Evolutionary conservation across 805 yeast genomes (phyloP), one percentile per base, ranked within the genome.

Genomic region (Yarrowia hollandica): DNA sequence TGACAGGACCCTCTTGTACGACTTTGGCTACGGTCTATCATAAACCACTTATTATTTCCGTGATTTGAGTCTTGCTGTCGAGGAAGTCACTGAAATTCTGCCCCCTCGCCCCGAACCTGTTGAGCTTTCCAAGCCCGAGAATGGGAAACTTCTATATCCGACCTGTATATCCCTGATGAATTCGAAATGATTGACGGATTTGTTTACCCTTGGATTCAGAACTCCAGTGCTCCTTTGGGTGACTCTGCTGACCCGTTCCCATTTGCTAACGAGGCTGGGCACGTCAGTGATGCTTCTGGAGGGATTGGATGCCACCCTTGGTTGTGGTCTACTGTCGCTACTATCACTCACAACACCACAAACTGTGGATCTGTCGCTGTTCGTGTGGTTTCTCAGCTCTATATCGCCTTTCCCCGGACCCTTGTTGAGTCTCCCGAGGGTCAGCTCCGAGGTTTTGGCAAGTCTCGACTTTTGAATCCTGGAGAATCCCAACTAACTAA

Each of bases 21-120:
- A 81, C 61, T 84, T 84, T 68, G 88, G 87, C 2, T 81, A 66
- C 70, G 88, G 88, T 8, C 69, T 83, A 41, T 79, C 85, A 1
- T 83, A 81, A 66, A 73, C 85, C 4, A 73, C 71, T 35, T 75
- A 69, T 62, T 61, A 69, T 2, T 63, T 75, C 34, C 63, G 69
- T 8, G 71, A 68, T 21, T 67, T 81, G 42, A 67, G 74, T 19
- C 77, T 78, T 62, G 71, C 77, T 1, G 68, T 71, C 61, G 67
- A 79, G 42, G 78, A 81, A 3, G 73, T 72, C 28, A 79, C 82
- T 1, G 75, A 74, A 38, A 28, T 19, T 77, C 77, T 42, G 77
- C 79, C 68, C 65, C 75, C 57, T 79, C 82, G 39, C 6, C 50
- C 34, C 2, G 34, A 11, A 4, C 25, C 50, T 42, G 25, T 26